phyloP scores from a whole-genome alignment of 495 filamentous ascomycete species.

The Lasiosphaeris hirsuta region DNA sequence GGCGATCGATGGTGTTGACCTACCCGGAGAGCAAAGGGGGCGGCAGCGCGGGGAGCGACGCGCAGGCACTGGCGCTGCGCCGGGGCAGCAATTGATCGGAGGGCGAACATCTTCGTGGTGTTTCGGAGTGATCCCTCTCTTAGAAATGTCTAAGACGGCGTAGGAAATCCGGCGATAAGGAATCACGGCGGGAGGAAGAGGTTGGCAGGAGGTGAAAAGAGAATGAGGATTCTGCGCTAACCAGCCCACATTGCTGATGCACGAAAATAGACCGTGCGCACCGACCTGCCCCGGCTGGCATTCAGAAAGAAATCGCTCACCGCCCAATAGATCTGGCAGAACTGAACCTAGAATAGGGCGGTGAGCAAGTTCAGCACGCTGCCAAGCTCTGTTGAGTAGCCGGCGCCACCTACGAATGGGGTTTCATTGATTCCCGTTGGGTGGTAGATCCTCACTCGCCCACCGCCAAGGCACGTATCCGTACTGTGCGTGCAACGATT shows the following conservation, averaged over 20 bases:
- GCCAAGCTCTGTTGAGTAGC: too few relatives aligned
- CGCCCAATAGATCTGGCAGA: slow-evolving; percentile 12
- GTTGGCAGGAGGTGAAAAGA: slow-evolving; percentile 18
- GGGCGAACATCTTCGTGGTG: slow-evolving; percentile 46
- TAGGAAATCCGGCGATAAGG: slow-evolving; percentile 9
- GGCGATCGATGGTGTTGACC: slow-evolving; percentile 23
- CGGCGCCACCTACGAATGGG: too few relatives aligned
- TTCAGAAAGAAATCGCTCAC: slow-evolving; percentile 16
- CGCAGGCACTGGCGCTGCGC: slow-evolving; percentile 50
- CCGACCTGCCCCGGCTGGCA: not conserved
- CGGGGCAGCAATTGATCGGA: slow-evolving; percentile 50
- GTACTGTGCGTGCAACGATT: not conserved
- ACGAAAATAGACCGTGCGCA: slow-evolving; percentile 17
- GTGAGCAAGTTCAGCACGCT: too few relatives aligned
- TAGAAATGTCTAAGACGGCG: not conserved
- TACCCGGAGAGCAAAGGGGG: slow-evolving; percentile 45
- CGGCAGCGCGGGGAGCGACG: slow-evolving; percentile 43
- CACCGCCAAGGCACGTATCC: slow-evolving; percentile 7
- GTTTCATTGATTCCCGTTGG: too few relatives aligned
- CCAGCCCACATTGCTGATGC: slow-evolving; percentile 16
- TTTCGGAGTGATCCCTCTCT: slow-evolving; percentile 5
- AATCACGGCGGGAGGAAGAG: slow-evolving; percentile 7
- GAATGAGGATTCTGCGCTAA: slow-evolving; percentile 2
- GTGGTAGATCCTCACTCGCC: too few relatives aligned
- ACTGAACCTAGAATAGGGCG: not conserved